Evolutionary conservation across 495 filamentous ascomycete species (phyloP).

Genomic region (Usnea hakonensis): DNA sequence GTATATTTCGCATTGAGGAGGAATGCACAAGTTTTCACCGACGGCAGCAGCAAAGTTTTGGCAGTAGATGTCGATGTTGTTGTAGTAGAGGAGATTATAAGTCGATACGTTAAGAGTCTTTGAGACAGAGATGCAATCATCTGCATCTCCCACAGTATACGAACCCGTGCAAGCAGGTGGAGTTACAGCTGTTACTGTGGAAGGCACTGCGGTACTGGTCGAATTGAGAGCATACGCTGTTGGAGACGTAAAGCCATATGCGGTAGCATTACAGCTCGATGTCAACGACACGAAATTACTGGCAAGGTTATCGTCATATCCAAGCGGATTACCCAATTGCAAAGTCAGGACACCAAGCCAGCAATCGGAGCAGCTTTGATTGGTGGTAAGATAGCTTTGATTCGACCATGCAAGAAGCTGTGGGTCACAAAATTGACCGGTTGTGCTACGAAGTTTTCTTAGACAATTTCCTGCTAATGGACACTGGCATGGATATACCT

Average conservation of each 20-base stretch:
- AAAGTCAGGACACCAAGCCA: not conserved
- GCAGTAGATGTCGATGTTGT: not conserved
- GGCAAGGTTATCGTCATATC: not conserved
- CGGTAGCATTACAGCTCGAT: not conserved
- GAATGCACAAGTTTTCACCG: not conserved
- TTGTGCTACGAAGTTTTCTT: not conserved
- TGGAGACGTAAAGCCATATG: not conserved
- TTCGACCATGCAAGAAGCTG: not conserved
- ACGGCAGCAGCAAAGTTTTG: not conserved
- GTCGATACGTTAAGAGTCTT: not conserved
- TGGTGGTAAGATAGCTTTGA: not conserved
- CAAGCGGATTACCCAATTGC: not conserved
- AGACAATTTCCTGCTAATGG: not conserved
- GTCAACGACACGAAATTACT: not conserved
- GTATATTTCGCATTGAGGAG: not conserved
- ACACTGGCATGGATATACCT: not conserved
- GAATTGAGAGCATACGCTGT: not conserved
- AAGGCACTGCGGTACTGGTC: not conserved
- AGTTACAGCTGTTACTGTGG: not conserved
- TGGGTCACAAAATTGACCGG: not conserved
- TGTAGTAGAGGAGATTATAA: not conserved
- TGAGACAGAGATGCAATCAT: not conserved
- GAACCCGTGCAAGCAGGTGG: not conserved
- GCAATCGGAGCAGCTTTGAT: not conserved
- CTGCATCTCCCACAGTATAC: not conserved